These are phyloP conservation scores for Tylopilus felleus DNA, from an alignment of 768 basidiomycete genomes.

Conservation along the genomic window DNA sequence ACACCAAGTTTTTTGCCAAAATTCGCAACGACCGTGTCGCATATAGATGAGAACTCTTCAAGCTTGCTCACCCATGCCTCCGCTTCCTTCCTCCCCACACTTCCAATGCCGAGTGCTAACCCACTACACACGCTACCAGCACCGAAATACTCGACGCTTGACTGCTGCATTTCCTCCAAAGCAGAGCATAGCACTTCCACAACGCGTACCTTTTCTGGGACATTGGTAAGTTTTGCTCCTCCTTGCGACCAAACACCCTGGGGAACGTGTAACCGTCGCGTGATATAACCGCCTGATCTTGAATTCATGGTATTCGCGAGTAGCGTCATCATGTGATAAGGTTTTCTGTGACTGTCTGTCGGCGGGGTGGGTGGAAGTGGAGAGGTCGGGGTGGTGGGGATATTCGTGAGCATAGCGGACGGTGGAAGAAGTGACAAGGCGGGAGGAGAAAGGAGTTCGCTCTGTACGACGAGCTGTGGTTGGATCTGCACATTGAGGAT, in stretches of 20 bases:
- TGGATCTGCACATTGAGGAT: slow-evolving; percentile 44
- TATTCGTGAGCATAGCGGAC: slow-evolving; percentile 47
- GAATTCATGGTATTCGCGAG: slow-evolving; percentile 76
- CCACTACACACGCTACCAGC: slow-evolving; percentile 77
- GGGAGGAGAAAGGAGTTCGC: slow-evolving; percentile 44
- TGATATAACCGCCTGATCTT: slow-evolving; percentile 83
- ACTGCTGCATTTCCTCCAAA: slow-evolving; percentile 71
- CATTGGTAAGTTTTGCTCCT: slow-evolving; percentile 77
- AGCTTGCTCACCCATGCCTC: slow-evolving; percentile 75
- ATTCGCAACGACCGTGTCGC: slow-evolving; percentile 75
- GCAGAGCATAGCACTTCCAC: slow-evolving; percentile 76
- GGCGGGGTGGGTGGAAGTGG: slow-evolving; percentile 75
- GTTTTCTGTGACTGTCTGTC: slow-evolving; percentile 70
- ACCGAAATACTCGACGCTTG: slow-evolving; percentile 72
- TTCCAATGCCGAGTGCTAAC: slow-evolving; percentile 70
- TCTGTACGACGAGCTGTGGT: slow-evolving; percentile 48
- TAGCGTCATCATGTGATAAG: slow-evolving; percentile 87
- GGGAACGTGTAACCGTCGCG: slow-evolving; percentile 81
- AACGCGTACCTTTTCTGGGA: slow-evolving; percentile 83
- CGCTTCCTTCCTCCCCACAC: slow-evolving; percentile 72
- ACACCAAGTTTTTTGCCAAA: slow-evolving; percentile 88
- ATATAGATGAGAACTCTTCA: slow-evolving; percentile 76
- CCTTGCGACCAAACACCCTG: slow-evolving; percentile 90
- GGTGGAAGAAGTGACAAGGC: slow-evolving; percentile 42
- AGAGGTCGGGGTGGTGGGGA: slow-evolving; percentile 73